Evolutionary conservation across 2,329 filamentous ascomycete species (phyloP), one percentile per base, ranked within the genome.

Genomic region (Lachnellula hyalina): DNA sequence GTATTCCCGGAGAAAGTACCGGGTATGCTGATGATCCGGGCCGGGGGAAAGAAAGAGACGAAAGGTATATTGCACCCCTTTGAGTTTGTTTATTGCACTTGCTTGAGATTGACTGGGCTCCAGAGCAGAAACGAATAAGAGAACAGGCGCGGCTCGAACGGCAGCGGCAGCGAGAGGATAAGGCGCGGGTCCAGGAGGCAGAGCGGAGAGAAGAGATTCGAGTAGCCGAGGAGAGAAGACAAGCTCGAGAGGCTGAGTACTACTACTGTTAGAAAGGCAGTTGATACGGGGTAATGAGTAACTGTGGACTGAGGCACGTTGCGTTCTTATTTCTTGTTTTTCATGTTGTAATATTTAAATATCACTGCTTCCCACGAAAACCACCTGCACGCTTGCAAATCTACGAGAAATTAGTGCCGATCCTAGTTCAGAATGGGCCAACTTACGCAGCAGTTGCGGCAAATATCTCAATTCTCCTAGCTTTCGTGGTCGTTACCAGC

Each of bases 371-470:
- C 41, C 41, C 12, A 61, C 50, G 32, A 60, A 60, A 1, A 61
- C 57, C 2, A 60, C 57, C 34, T 58, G 45, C 2, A 60, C 59
- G 5, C 54, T 54, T 5, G 59, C 59, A 14, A 51, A 51, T 34
- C 49, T 49, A 42, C n/a, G 17, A 42, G 7, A n/a, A 2, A 8
- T 42, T n/a, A 19, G 14, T n/a, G 17, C 17, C 17, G 40, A n/a
- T 15, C 40, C 7, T 14, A 17, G 17, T 17, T n/a, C 11, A 14
- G 12, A 19, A n/a, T 19, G 12, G 14, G 7, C n/a, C 17, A 21
- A 42, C 50, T 47, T 48, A 61, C 42, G 60, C 58, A n/a, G 60
- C 60, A 0, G 60, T 62, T 4, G 56, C 51, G 0, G 58, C 56
- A 36, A 62, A 60, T 8, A 62, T 46, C 19, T 62, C 56, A 0